Percentiles rank a stretch among this genome's conserved stretches.
phyloP scores from a whole-genome alignment of 2,329 filamentous ascomycete species.

The Fusarium heterosporum region DNA sequence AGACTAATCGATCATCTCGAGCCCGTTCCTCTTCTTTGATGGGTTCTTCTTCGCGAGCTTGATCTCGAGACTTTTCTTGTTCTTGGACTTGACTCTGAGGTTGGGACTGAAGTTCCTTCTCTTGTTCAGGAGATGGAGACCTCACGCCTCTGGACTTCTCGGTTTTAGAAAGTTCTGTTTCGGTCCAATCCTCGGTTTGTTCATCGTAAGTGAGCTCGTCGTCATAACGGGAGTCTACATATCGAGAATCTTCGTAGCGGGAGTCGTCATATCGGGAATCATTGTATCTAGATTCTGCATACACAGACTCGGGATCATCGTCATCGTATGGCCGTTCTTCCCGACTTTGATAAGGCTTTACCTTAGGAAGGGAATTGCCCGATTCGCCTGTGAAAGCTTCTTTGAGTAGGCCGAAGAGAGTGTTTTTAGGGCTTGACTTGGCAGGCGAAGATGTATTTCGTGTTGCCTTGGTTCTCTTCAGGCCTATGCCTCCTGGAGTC shows the following conservation, averaged over 20 bases:
- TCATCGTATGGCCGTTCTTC: slow-evolving; percentile 54
- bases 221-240: slow-evolving; percentile 38
- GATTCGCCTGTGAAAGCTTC: slow-evolving; percentile 74
- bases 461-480: slow-evolving; percentile 69
- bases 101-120: slow-evolving; percentile 26
- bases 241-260: slow-evolving; percentile 34
- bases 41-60: slow-evolving; percentile 1
- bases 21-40: not conserved
- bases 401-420: slow-evolving; percentile 68
- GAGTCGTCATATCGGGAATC: slow-evolving; percentile 34
- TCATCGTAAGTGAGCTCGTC: slow-evolving; percentile 40
- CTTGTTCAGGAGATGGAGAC: slow-evolving; percentile 39
- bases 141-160: slow-evolving; percentile 32
- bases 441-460: slow-evolving; percentile 61
- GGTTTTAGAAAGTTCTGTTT: slow-evolving; percentile 40
- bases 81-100: slow-evolving; percentile 10
- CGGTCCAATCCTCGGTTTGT: slow-evolving; percentile 45
- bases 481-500: slow-evolving; percentile 48
- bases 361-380: slow-evolving; percentile 57
- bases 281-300: slow-evolving; percentile 40
- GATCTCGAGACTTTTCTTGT: slow-evolving; percentile 1
- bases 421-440: slow-evolving; percentile 61
- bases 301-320: slow-evolving; percentile 43
- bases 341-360: slow-evolving; percentile 62
- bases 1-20: slow-evolving; percentile 34